Base-by-base conservation (phyloP, 2,329 filamentous ascomycete genomes). In the Aspergillus quadrilineatus region DNA sequence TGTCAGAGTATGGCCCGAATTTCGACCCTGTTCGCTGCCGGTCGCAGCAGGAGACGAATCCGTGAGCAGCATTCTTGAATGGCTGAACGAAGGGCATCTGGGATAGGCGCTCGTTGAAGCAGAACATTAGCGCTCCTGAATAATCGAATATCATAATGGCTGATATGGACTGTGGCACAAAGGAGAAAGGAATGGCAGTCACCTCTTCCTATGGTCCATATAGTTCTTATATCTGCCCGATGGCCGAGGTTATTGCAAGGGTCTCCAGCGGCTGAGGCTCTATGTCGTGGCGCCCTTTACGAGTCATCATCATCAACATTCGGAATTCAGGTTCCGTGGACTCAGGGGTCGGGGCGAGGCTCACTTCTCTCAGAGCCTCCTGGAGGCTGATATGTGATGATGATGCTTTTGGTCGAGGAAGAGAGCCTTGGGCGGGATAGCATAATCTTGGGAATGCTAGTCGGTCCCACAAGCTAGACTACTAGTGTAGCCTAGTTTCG, bases 41-140 rank as follows among this genome's bases (percentile, higher is more conserved):
- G 26, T 50, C 48, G 22, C 48, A 50, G n/a, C 48, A 50, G 48
- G 48, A 43, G 3, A 50, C 3, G 26, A 50, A 12, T 17, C 29
- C 37, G 7, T 37, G 28, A 42, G 48, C 37, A 7, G 29, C 36
- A 17, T 12, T 32, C 17, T 50, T 42, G 46, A 15, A 49, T 7
- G 15, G 9, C 14, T 30, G n/a, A 50, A 30, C 12, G 7, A 41
- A 50, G 10, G 47, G 12, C 37, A 50, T 50, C 48, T 42, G 48
- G 48, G 42, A 12, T 32, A 30, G 29, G 6, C 3, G 4, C 7
- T 50, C 48, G 8, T 12, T 12, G 2, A 9, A 22, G 8, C 26
- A 50, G n/a, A 4, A 26, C 12, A 5, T 50, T 32, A 50, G 48
- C 8, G 28, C 22, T 32, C 5, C 5, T 5, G 5, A 14, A 14